Evolutionary conservation across 2,329 filamentous ascomycete genomes (phyloP).

Genomic region (Talaromyces piceae): DNA sequence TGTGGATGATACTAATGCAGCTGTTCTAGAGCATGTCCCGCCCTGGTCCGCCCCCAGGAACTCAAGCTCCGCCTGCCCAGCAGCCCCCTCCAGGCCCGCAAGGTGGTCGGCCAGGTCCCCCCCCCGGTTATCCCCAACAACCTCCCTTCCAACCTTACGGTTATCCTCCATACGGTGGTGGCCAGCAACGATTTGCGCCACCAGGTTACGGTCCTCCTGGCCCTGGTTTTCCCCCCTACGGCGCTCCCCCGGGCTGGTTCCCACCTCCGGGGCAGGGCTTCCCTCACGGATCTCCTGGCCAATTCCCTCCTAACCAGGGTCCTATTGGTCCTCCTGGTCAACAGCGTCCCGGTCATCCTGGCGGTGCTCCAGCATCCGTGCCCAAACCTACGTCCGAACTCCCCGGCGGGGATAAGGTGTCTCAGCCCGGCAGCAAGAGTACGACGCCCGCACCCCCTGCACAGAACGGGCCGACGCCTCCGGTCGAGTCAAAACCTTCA

Average conservation of each 20-base stretch:
- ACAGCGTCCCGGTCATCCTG: conserved; percentile 25
- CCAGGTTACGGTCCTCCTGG: conserved; percentile 40
- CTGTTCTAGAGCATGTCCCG: conserved; percentile 34
- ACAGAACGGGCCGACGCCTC: conserved; percentile 28
- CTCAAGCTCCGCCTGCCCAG: conserved; percentile 8
- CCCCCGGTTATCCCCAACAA: conserved; percentile 34
- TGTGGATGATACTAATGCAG: background rate
- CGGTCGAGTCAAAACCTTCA: conserved; percentile 32
- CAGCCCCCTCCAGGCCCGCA: conserved; percentile 17
- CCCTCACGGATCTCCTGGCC: conserved; percentile 53
- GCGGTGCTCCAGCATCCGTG: conserved; percentile 13
- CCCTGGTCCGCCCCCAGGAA: conserved; percentile 37
- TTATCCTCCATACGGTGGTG: conserved; percentile 40
- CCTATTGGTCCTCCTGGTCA: conserved; percentile 50
- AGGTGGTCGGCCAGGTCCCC: conserved; percentile 18
- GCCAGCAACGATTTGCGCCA: conserved; percentile 23
- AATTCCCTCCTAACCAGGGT: conserved; percentile 55
- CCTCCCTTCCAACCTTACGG: conserved; percentile 35
- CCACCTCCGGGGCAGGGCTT: conserved; percentile 68
- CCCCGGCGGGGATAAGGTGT: conserved; percentile 32
- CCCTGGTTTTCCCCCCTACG: conserved; percentile 68
- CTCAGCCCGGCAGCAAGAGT: conserved; percentile 29
- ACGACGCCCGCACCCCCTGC: conserved; percentile 26
- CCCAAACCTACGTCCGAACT: conserved; percentile 37
- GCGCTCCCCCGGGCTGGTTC: conserved; percentile 69